Evolutionary conservation across 805 yeast genomes (phyloP).

Genomic region (Tetrapisispora iriomotensis): DNA sequence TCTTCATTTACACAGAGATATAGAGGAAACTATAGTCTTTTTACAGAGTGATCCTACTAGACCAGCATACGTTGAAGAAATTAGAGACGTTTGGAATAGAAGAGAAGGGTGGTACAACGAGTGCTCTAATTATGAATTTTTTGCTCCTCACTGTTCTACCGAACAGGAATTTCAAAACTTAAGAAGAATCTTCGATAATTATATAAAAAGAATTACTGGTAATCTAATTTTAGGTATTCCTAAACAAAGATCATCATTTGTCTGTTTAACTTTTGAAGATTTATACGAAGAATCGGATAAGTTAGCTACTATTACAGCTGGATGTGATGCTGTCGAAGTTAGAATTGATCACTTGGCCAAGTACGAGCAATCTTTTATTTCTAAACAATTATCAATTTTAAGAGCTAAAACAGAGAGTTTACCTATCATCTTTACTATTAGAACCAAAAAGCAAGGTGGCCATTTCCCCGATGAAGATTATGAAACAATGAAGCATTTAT

Average conservation of each 20-base stretch:
- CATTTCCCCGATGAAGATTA: slow-evolving; percentile 52
- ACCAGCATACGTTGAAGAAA: slow-evolving; percentile 79
- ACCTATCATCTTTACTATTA: slow-evolving; percentile 74
- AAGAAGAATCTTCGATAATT: slow-evolving; percentile 49
- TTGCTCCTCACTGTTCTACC: slow-evolving; percentile 59
- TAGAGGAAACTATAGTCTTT: slow-evolving; percentile 68
- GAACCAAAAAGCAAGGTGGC: slow-evolving; percentile 79
- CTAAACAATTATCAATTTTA: slow-evolving; percentile 60
- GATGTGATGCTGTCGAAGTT: slow-evolving; percentile 75
- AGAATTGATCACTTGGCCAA: slow-evolving; percentile 62
- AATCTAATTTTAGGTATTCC: slow-evolving; percentile 25
- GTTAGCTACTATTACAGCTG: slow-evolving; percentile 48
- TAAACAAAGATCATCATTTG: slow-evolving; percentile 48
- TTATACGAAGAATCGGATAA: slow-evolving; percentile 36
- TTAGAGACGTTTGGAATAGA: slow-evolving; percentile 72
- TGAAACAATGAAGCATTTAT: slow-evolving; percentile 40
- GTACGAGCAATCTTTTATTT: slow-evolving; percentile 45
- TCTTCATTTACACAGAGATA: slow-evolving; percentile 80
- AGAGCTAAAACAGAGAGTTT: slow-evolving; percentile 50
- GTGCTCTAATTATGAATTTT: slow-evolving; percentile 70
- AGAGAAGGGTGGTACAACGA: slow-evolving; percentile 72
- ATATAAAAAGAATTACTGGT: slow-evolving; percentile 56
- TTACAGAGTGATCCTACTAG: slow-evolving; percentile 70
- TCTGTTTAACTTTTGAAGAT: slow-evolving; percentile 63
- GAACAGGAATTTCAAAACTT: slow-evolving; percentile 46